phyloP scores from a whole-genome alignment of 1,284 basidiomycete species.

The Fomitopsis betulina region DNA sequence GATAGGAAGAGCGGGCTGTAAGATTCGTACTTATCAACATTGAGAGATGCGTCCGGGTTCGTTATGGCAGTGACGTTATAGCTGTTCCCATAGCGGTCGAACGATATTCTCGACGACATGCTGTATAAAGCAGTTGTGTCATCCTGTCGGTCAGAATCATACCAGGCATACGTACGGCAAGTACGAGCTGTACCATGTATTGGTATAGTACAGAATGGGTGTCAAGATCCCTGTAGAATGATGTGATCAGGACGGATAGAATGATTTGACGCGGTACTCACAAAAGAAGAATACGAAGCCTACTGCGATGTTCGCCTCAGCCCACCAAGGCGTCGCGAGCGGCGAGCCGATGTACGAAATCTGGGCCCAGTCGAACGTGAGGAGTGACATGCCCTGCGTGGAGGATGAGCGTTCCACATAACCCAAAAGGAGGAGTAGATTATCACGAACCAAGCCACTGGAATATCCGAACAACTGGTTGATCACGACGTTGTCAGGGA shows the following conservation, averaged over 20 bases:
- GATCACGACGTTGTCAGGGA: constrained; percentile 35
- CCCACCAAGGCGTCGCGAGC: constrained; percentile 57
- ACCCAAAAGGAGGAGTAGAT: neutral
- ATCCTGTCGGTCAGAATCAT: neutral
- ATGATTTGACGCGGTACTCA: constrained; percentile 31
- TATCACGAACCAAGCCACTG: constrained; percentile 26
- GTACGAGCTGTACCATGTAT: constrained; percentile 33
- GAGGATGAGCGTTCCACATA: neutral
- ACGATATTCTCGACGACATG: constrained; percentile 54
- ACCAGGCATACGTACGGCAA: constrained; percentile 37
- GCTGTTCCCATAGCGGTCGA: constrained; percentile 47
- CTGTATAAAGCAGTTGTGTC: constrained; percentile 15
- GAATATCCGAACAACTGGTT: constrained; percentile 40
- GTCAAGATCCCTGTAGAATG: constrained; percentile 57
- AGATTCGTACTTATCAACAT: constrained; percentile 44
- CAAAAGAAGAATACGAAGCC: constrained; percentile 60
- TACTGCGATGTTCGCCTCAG: constrained; percentile 49
- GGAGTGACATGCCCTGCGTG: constrained; percentile 35
- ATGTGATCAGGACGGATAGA: constrained; percentile 18
- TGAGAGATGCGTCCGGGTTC: constrained; percentile 46
- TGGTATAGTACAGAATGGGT: constrained; percentile 51
- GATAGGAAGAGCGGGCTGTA: constrained; percentile 68
- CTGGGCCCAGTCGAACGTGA: constrained; percentile 43
- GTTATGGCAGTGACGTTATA: constrained; percentile 59
- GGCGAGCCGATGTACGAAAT: constrained; percentile 55